Evolutionary conservation across 2,329 filamentous ascomycete genomes (phyloP), one percentile per base, ranked within the genome.

Genomic region (Penicillium griseofulvum): DNA sequence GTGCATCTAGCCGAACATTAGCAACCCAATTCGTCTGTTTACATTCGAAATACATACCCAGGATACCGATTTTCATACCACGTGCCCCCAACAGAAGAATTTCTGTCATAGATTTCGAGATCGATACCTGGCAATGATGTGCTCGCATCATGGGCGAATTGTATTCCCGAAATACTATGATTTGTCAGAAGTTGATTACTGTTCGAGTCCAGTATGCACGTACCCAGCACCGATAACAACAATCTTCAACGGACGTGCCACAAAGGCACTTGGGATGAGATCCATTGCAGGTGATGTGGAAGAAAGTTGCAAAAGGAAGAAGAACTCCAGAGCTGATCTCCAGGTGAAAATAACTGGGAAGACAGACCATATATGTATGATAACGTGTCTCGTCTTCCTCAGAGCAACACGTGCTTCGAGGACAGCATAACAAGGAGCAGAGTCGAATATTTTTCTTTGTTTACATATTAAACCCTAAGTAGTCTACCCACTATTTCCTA

Each of bases 51-150:
- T 16, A 19, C 52, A 43, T 45, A 54, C 52, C 52, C 68, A 1
- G 68, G 68, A 49, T 70, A 70, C 17, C 64, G 61, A 57, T 65
- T 68, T 22, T 68, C 65, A 24, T 65, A 59, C 69, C 68, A 71
- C 38, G 67, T 63, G 31, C 68, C 68, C 12, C 69, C 70, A 22
- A 71, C 54, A 34, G 65, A 64, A 28, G 66, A 58, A 44, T 72
- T 71, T 59, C 49, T 49, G 41, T 59, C 56, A 14, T 54, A 56
- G 17, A 59, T 57, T 19, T 49, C 34, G 2, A 59, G 41, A 17
- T 54, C 49, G n/a, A 57, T 6, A 12, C 29, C 24, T 16, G 36
- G 17, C 4, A 57, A 29, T n/a, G 49, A 45, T 4, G 28, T 29
- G 12, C 42, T 48, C 24, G 49, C 37, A 37, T 50, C 55, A 26